phyloP scores from a whole-genome alignment of 2,329 filamentous ascomycete genomes.

The Cryphonectria naterciae region DNA sequence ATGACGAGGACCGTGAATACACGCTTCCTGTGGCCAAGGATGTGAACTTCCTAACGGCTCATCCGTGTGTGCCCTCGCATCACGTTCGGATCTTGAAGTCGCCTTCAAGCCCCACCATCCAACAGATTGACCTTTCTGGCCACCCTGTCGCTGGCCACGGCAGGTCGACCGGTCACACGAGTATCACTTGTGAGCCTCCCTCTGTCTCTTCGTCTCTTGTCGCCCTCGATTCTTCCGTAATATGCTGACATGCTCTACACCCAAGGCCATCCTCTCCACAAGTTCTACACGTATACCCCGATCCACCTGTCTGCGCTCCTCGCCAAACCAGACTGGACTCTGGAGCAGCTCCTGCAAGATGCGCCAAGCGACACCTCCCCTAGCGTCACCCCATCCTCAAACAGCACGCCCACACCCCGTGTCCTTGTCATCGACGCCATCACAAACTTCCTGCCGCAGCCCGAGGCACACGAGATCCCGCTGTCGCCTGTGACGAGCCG shows the following conservation, averaged over 20 bases:
- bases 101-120: constrained; percentile 62
- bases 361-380: constrained; percentile 40
- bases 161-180: constrained; percentile 50
- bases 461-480: constrained; percentile 49
- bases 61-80: constrained; percentile 64
- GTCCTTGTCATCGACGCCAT: constrained; percentile 69
- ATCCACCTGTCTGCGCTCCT: constrained; percentile 64
- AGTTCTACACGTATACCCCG: constrained; percentile 63
- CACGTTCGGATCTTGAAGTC: constrained; percentile 63
- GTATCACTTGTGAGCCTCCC: constrained; percentile 50
- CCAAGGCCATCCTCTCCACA: constrained; percentile 65
- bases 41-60: constrained; percentile 67
- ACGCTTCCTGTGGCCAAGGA: constrained; percentile 58
- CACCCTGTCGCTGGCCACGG: constrained; percentile 42
- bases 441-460: constrained; percentile 53
- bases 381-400: constrained; percentile 37
- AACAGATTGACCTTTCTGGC: constrained; percentile 58
- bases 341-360: constrained; percentile 52
- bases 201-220: not conserved
- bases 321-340: constrained; percentile 47
- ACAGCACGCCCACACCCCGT: constrained; percentile 39
- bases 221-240: not conserved
- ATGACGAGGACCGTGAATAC: constrained; percentile 44
- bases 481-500: constrained; percentile 52
- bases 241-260: not conserved